Conservation (phyloP, 805 yeast genomes). For the Millerozyma miso region DNA sequence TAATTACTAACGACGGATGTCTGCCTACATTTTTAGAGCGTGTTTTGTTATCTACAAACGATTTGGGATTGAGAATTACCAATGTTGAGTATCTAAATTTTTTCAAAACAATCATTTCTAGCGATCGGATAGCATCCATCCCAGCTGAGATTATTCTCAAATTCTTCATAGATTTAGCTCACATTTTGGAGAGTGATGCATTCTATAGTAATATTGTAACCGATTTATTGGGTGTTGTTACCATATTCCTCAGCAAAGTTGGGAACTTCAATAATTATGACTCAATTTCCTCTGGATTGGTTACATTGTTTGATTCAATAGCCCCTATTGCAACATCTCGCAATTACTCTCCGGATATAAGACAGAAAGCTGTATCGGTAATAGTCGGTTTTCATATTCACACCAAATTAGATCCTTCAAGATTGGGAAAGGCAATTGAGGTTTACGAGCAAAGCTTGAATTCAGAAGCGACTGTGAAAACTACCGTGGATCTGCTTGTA, state of each 20-base stretch:
- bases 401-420: slow-evolving; percentile 6
- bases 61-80: slow-evolving; percentile 16
- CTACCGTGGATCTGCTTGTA: slow-evolving; percentile 22
- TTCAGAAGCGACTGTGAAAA: slow-evolving; percentile 23
- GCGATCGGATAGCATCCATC: slow-evolving; percentile 11
- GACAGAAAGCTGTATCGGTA: slow-evolving; percentile 21
- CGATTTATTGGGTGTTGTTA: slow-evolving; percentile 24
- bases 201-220: slow-evolving; percentile 23
- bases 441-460: slow-evolving; percentile 20
- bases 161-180: slow-evolving; percentile 21
- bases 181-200: slow-evolving; percentile 20
- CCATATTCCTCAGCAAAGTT: slow-evolving; percentile 12
- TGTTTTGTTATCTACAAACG: slow-evolving; percentile 13
- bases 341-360: slow-evolving; percentile 25
- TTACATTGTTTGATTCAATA: slow-evolving; percentile 15
- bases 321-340: slow-evolving; percentile 16
- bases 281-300: slow-evolving; percentile 1
- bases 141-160: slow-evolving; percentile 15
- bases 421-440: slow-evolving; percentile 7
- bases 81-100: slow-evolving; percentile 24
- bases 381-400: slow-evolving; percentile 18
- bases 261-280: slow-evolving; percentile 6
- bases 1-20: slow-evolving; percentile 12
- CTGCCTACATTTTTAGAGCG: slow-evolving; percentile 13
- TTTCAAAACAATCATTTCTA: slow-evolving; percentile 21